Base-by-base conservation (phyloP, 2,329 filamentous ascomycete species). In the Dothistroma septosporum region DNA sequence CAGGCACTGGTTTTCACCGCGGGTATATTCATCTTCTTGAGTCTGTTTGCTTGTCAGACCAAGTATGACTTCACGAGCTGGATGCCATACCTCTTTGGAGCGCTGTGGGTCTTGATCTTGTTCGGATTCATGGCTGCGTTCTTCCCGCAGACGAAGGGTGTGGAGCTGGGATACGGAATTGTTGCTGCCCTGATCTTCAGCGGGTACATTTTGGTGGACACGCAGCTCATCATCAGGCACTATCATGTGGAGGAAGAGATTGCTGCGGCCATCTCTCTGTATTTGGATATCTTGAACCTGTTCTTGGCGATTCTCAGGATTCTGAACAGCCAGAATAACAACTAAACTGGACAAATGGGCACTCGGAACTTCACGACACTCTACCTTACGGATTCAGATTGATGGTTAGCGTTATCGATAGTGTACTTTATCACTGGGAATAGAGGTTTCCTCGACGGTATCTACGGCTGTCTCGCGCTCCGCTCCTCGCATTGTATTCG, bases 51-150 rank as follows among this genome's bases (percentile, higher is more conserved):
- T 54, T 96, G 92, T 84, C 94, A 99, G 81, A 90, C 90, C 66
- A 96, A 95, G 76, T 99, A 99, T 74, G 94, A 99, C 80, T 99
- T 99, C 75, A 97, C 93, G 1, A 88, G 86, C 66, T 99, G 94
- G 93, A 90, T 93, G 81, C 93, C 94, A 19, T 97, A 97, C 75
- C 85, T 97, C 3, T 95, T 95, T 71, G 92, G 92, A 61, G 87
- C 83, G 0, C 83, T 99, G 19, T 97, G 94, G 94, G 88, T 90
- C 7, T 78, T 97, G 61, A 83, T 99, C 64, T 81, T 99, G 46
- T 97, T 97, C 73, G 90, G 94, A 55, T 94, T 99, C 81, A 92
- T 97, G 84, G 83, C 88, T 66, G 84, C 86, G 67, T 97, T 97
- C 82, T 88, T 99, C 79, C 92, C 91, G 3, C 85, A 88, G 76